A percentile compares a stretch with the other conserved stretches of the same genome.
Evolutionary conservation across 176 grass and related monocot genomes (phyloP).

Genomic region (Dendrocalamus sinicus): DNA sequence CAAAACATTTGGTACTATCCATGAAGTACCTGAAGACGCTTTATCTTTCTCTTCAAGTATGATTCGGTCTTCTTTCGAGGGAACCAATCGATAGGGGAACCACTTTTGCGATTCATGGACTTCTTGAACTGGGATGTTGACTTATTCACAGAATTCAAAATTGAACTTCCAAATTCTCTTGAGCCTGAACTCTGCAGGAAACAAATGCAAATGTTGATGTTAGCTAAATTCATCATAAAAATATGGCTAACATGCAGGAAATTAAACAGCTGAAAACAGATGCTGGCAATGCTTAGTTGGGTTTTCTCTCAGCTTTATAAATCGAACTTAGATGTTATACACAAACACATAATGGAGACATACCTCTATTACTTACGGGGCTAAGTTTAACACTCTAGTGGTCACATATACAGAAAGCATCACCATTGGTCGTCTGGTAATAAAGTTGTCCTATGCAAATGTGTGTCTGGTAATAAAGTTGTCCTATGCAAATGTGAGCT

Average conservation of each 20-base stretch:
- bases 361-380: neutral
- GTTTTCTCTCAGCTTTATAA: neutral
- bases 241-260: neutral
- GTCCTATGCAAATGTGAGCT: neutral
- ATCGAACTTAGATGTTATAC: neutral
- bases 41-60: slow-evolving; percentile 96
- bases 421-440: neutral
- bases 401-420: neutral
- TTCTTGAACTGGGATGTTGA: slow-evolving; percentile 84
- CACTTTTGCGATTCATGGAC: slow-evolving; percentile 51
- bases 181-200: slow-evolving; percentile 65
- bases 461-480: neutral
- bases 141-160: slow-evolving; percentile 75
- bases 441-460: neutral
- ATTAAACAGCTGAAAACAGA: neutral
- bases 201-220: slow-evolving; percentile 12
- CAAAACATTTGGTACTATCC: slow-evolving; percentile 13
- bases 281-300: neutral
- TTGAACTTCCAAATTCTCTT: slow-evolving; percentile 62
- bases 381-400: neutral
- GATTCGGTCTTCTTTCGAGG: slow-evolving; percentile 82
- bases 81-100: slow-evolving; percentile 76
- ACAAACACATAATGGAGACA: slow-evolving; percentile 4
- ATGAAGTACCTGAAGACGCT: slow-evolving; percentile 71
- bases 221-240: slow-evolving; percentile 35